A percentile compares a stretch with the other conserved stretches of the same genome.
Evolutionary conservation across 139 green algal species (phyloP).

Genomic region (Picochlorum sp.): DNA sequence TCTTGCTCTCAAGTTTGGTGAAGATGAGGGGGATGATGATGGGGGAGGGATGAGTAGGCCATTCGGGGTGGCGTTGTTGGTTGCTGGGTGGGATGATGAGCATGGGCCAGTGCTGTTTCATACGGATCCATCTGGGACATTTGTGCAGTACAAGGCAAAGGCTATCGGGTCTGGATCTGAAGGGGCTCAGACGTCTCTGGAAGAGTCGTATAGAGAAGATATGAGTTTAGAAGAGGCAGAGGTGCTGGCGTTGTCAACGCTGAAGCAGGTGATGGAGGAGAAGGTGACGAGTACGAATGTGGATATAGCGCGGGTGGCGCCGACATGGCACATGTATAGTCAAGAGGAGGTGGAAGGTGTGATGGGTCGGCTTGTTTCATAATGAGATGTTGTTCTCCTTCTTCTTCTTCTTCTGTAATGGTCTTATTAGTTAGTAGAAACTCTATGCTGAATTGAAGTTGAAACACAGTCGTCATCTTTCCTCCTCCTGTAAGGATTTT

Average conservation of each 20-base stretch:
- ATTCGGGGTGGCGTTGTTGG: conserved; percentile 95
- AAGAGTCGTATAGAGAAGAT: conserved; percentile 71
- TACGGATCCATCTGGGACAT: conserved; percentile 93
- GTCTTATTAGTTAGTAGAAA: too few species aligned
- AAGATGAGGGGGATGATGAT: conserved; percentile 79
- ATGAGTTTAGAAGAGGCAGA: conserved; percentile 93
- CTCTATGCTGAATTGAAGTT: too few species aligned
- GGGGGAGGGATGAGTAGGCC: conserved; percentile 71
- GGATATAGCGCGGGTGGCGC: conserved; percentile 85
- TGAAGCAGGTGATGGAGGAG: conserved; percentile 99
- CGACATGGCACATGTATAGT: conserved; percentile 86
- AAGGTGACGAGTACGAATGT: conserved; percentile 98
- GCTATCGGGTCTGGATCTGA: conserved; percentile 92
- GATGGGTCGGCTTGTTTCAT: conserved; percentile 66
- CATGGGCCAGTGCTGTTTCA: conserved; percentile 81
- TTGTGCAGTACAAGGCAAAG: conserved; percentile 82
- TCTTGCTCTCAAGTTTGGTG: conserved; percentile 90
- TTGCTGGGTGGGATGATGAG: conserved; percentile 84
- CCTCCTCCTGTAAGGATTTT: too few species aligned
- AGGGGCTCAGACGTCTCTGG: conserved; percentile 81
- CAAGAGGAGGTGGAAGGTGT: conserved; percentile 82
- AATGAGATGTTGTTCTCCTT: background rate
- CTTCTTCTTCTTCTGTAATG: too few species aligned
- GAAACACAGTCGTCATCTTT: too few species aligned
- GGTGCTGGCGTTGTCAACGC: conserved; percentile 82